Evolutionary conservation across 495 filamentous ascomycete genomes (phyloP).

Genomic region (Jackrogersella multiformis): DNA sequence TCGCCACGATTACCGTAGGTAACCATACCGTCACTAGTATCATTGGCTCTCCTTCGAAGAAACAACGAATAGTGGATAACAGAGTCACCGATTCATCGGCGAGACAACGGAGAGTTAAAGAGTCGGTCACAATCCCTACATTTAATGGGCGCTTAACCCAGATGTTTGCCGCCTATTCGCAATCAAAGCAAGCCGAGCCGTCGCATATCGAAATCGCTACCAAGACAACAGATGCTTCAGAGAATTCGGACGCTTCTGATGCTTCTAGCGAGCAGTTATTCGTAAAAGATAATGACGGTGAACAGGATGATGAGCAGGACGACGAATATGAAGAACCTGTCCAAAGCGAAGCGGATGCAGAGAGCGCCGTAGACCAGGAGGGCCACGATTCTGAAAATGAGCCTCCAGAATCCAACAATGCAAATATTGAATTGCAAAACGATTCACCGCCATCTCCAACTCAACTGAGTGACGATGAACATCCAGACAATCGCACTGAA

Average conservation of each 20-base stretch:
- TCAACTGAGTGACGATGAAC: slow-evolving; percentile 11
- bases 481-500: slow-evolving; percentile 54
- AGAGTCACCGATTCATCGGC: slow-evolving; percentile 9
- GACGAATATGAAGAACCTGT: slow-evolving; percentile 36
- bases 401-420: background rate
- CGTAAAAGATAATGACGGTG: slow-evolving; percentile 46
- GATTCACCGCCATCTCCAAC: slow-evolving; percentile 36
- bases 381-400: background rate
- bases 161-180: slow-evolving; percentile 78
- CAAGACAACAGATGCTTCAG: slow-evolving; percentile 37
- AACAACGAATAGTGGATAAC: slow-evolving; percentile 42
- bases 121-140: slow-evolving; percentile 50
- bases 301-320: slow-evolving; percentile 33
- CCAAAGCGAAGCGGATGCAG: slow-evolving; percentile 13
- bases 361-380: slow-evolving; percentile 1
- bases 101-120: slow-evolving; percentile 32
- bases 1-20: slow-evolving; percentile 91
- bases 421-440: slow-evolving; percentile 4
- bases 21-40: slow-evolving; percentile 72
- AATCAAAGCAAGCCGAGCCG: slow-evolving; percentile 35
- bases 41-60: slow-evolving; percentile 58
- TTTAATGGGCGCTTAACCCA: slow-evolving; percentile 74
- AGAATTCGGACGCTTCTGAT: slow-evolving; percentile 45
- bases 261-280: slow-evolving; percentile 48
- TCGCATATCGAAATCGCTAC: slow-evolving; percentile 33